These are phyloP conservation scores for Mortierella sp. DNA, from an alignment of 371 early-diverging fungal species.

Conservation along the genomic window DNA sequence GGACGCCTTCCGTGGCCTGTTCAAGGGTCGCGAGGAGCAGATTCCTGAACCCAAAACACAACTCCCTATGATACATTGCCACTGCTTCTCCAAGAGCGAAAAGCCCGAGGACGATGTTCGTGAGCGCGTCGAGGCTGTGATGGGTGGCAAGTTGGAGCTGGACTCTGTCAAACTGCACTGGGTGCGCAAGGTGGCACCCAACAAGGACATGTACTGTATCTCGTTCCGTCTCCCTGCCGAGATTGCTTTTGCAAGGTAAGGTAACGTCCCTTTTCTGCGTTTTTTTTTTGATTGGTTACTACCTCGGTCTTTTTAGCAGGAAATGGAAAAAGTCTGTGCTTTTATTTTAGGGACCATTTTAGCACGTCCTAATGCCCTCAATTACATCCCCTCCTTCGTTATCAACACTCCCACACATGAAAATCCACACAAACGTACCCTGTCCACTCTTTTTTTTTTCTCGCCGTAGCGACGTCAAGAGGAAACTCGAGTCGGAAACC, in stretches of 20 bases:
- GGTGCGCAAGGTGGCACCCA: constrained; percentile 97
- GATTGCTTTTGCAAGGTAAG: constrained; percentile 60
- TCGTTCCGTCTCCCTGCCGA: constrained; percentile 82
- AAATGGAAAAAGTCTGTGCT: background rate
- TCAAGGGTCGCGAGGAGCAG: constrained; percentile 63
- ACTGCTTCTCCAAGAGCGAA: constrained; percentile 93
- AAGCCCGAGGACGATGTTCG: constrained; percentile 80
- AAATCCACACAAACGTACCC: background rate
- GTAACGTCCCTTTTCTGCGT: constrained; percentile 23
- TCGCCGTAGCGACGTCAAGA: constrained; percentile 38
- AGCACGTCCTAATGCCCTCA: background rate
- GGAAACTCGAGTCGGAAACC: constrained; percentile 40
- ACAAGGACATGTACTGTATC: constrained; percentile 98
- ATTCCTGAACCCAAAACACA: constrained; percentile 61
- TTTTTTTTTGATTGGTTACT: background rate
- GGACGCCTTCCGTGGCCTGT: constrained; percentile 83
- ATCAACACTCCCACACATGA: background rate
- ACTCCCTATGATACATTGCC: constrained; percentile 92
- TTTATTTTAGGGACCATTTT: background rate
- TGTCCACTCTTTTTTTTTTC: constrained; percentile 1
- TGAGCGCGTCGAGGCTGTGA: constrained; percentile 71
- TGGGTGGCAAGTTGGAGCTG: constrained; percentile 64
- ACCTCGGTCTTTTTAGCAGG: background rate
- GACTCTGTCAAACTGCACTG: constrained; percentile 71
- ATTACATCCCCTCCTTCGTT: background rate